Percentiles rank a stretch among this genome's conserved stretches.
These are phyloP conservation scores for Cyclotella atomus DNA, from an alignment of 108 stramenopile species.

Conservation along the genomic window DNA sequence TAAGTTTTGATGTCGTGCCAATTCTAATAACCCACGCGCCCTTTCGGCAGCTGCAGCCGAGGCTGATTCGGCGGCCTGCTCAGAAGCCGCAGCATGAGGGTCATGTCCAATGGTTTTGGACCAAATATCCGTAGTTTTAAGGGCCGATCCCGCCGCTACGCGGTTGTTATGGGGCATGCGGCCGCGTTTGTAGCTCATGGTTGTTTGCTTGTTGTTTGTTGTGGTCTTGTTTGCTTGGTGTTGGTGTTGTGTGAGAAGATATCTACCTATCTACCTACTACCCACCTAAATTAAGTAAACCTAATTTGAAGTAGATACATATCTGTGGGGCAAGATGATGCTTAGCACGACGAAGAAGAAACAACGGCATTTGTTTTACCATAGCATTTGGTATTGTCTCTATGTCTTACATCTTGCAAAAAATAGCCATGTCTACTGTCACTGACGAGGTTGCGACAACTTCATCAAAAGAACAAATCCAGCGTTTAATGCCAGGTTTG, in stretches of 20 bases:
- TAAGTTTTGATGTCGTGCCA: slow-evolving; percentile 81
- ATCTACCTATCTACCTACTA: too few species aligned
- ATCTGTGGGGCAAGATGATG: too few species aligned
- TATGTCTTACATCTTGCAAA: too few species aligned
- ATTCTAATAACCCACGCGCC: slow-evolving; percentile 69
- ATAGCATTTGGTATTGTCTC: too few species aligned
- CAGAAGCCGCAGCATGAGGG: slow-evolving; percentile 64
- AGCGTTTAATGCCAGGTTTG: slow-evolving; percentile 33
- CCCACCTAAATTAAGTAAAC: too few species aligned
- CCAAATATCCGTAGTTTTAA: slow-evolving; percentile 83
- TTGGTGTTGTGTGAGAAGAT: too few species aligned
- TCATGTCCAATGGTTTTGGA: slow-evolving; percentile 84
- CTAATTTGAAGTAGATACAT: too few species aligned
- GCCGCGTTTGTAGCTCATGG: slow-evolving; percentile 33
- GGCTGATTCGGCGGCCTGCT: slow-evolving; percentile 28
- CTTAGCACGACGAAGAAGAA: too few species aligned
- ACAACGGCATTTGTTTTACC: too few species aligned
- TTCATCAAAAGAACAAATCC: slow-evolving; percentile 39
- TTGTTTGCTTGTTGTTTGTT: too few species aligned
- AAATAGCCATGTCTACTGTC: slow-evolving; percentile 41
- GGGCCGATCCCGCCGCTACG: slow-evolving; percentile 72
- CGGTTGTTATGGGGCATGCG: slow-evolving; percentile 94
- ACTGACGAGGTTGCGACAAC: slow-evolving; percentile 39
- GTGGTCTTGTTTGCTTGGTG: too few species aligned
- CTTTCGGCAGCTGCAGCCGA: slow-evolving; percentile 57